Conservation (phyloP, 2,329 filamentous ascomycete species). For the Raffaelea arxii region DNA sequence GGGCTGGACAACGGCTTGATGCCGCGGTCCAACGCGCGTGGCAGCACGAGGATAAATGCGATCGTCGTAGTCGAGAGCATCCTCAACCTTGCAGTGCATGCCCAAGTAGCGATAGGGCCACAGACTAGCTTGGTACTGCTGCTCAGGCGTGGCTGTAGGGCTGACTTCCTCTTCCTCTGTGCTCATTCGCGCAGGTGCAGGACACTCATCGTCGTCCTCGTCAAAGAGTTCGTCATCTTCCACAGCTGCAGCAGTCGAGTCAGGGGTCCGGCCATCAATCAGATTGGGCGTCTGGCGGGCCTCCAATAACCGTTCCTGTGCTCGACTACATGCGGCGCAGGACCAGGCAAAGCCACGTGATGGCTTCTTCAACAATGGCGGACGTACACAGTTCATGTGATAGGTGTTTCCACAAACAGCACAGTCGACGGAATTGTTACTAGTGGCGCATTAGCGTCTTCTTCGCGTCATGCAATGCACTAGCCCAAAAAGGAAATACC, state of each 20-base stretch:
- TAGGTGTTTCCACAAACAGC: slow-evolving; percentile 92
- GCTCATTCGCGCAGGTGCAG: slow-evolving; percentile 49
- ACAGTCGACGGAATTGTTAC: slow-evolving; percentile 92
- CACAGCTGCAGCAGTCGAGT: slow-evolving; percentile 34
- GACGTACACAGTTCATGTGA: slow-evolving; percentile 96
- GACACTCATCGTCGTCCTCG: slow-evolving; percentile 68
- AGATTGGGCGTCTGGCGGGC: slow-evolving; percentile 75
- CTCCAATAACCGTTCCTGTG: slow-evolving; percentile 88
- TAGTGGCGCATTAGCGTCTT: slow-evolving; percentile 25
- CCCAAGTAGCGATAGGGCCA: slow-evolving; percentile 96
- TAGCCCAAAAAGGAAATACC: slow-evolving; percentile 9
- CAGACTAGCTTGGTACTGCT: slow-evolving; percentile 83
- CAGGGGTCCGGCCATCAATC: slow-evolving; percentile 54
- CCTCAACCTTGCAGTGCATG: slow-evolving; percentile 89
- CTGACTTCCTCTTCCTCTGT: slow-evolving; percentile 50
- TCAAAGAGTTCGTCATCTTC: slow-evolving; percentile 54
- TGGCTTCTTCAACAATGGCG: slow-evolving; percentile 87
- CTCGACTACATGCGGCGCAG: slow-evolving; percentile 88
- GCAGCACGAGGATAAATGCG: slow-evolving; percentile 93
- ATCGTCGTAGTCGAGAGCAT: slow-evolving; percentile 93
- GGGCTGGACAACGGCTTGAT: slow-evolving; percentile 75
- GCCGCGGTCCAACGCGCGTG: slow-evolving; percentile 80
- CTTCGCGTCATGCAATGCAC: slow-evolving; percentile 6
- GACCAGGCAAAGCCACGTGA: slow-evolving; percentile 97
- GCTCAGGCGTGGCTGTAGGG: slow-evolving; percentile 63